Evolutionary conservation across 192 early-diverging fungal genomes (phyloP), one percentile per base, ranked within the genome.

Genomic region (Backusella tuberculispora): DNA sequence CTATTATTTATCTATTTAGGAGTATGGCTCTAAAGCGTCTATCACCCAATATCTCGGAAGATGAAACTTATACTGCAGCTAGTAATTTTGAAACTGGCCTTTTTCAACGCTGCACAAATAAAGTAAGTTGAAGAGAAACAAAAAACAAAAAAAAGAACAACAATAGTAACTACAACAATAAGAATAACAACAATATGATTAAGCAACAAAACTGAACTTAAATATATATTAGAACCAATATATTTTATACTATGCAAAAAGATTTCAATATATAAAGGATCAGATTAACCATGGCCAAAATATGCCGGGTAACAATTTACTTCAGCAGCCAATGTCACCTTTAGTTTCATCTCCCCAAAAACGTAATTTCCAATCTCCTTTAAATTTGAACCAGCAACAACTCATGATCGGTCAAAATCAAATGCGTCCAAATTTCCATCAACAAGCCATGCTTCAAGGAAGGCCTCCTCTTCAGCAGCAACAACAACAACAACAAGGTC

Each of bases 71-170:
- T 63, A 56, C 47, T 7, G 73, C 70, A 13, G 75, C 80, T 40
- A 73, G 66, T 41, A 74, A 73, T 46, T 81, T 81, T 77, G 80
- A 81, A 72, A 47, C 68, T 24, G 63, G 40, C 21, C 69, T 81
- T 46, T 77, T 72, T 68, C 63, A 71, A 21, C 43, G 69, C 64
- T 74, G 76, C 40, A 77, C 72, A 21, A 65, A 48, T 63, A 81
- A 81, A 73, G 80, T 81, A 74, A 68, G 78, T 45, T 60, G 4
- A 12, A 24, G 26, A 26, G 3, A 26, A 1, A 12, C n/a, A n/a
- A n/a, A n/a, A n/a, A n/a, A n/a, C n/a, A 24, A 10, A 8, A 9
- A 60, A 26, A 13, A 24, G 10, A 34, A 29, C 68, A 69, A 26
- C 12, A 6, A 29, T 15, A 34, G 2, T 34, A 34, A 34, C 29